These are phyloP conservation scores for Talaromyces stipitatus DNA, from an alignment of 495 filamentous ascomycete species.

Conservation along the genomic window DNA sequence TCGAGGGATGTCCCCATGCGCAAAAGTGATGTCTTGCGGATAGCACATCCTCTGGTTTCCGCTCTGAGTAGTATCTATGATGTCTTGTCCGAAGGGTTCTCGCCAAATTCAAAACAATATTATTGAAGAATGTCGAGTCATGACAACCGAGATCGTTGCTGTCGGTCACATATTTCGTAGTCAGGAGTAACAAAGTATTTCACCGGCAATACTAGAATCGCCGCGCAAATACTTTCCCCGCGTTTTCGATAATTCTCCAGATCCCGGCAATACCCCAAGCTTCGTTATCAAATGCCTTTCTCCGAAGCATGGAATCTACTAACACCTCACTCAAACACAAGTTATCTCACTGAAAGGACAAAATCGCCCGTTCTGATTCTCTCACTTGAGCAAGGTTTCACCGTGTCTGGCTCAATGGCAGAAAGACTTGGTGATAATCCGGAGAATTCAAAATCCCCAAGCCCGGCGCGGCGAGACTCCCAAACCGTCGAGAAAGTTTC, in stretches of 20 bases:
- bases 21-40: too few species aligned
- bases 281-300: neutral
- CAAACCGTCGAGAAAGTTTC: neutral
- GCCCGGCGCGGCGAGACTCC: neutral
- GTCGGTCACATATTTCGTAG: neutral
- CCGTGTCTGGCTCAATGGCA: neutral
- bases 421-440: neutral
- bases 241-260: neutral
- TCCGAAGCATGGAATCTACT: neutral
- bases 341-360: neutral
- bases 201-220: neutral
- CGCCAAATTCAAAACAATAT: slow-evolving; percentile 28
- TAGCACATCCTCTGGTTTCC: neutral
- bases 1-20: too few species aligned
- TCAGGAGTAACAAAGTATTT: neutral
- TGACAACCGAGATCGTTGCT: neutral
- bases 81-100: slow-evolving; percentile 43
- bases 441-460: neutral
- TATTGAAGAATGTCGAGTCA: neutral
- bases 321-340: neutral
- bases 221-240: neutral
- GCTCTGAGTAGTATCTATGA: neutral
- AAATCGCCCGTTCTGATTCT: neutral
- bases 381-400: neutral
- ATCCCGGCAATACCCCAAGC: neutral